A percentile compares a stretch with the other conserved stretches of the same genome.
Conservation (phyloP, 1,284 basidiomycete species). For the Ustilago cynodontis region DNA sequence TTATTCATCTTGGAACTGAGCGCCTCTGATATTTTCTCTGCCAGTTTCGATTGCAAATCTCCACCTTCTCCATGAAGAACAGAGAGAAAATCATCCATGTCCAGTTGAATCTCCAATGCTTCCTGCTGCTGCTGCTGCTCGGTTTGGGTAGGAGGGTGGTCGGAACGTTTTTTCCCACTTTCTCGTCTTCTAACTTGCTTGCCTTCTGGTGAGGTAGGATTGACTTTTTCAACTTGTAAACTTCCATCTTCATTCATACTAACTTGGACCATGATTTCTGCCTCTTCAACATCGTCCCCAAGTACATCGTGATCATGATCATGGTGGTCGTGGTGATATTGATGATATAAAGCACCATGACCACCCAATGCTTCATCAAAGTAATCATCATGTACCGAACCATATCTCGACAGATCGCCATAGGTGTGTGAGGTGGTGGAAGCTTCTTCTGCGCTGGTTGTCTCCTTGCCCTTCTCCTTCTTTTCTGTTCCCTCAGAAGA, state of each 20-base stretch:
- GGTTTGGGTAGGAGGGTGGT: too few species aligned
- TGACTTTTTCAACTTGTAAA: constrained; percentile 18
- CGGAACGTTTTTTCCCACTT: constrained; percentile 29
- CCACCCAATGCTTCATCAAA: constrained; percentile 47
- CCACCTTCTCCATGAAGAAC: constrained; percentile 25
- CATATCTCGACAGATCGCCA: constrained; percentile 46
- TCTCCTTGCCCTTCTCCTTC: background rate
- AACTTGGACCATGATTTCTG: constrained; percentile 24
- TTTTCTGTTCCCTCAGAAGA: background rate
- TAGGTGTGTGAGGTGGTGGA: constrained; percentile 41
- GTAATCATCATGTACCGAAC: constrained; percentile 48
- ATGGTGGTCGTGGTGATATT: constrained; percentile 10
- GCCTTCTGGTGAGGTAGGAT: background rate
- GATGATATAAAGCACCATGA: constrained; percentile 26
- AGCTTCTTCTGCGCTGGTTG: background rate
- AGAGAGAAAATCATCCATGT: constrained; percentile 35
- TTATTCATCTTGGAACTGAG: constrained; percentile 21
- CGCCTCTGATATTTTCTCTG: constrained; percentile 29
- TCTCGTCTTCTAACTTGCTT: constrained; percentile 15
- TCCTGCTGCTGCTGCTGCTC: constrained; percentile 5
- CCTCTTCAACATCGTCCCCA: constrained; percentile 8
- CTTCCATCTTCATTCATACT: constrained; percentile 34
- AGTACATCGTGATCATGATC: constrained; percentile 9
- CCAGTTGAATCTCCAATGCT: constrained; percentile 35
- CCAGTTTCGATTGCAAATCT: constrained; percentile 30